These are phyloP conservation scores for Trametes cingulata DNA, from an alignment of 768 basidiomycete species.

Conservation along the genomic window DNA sequence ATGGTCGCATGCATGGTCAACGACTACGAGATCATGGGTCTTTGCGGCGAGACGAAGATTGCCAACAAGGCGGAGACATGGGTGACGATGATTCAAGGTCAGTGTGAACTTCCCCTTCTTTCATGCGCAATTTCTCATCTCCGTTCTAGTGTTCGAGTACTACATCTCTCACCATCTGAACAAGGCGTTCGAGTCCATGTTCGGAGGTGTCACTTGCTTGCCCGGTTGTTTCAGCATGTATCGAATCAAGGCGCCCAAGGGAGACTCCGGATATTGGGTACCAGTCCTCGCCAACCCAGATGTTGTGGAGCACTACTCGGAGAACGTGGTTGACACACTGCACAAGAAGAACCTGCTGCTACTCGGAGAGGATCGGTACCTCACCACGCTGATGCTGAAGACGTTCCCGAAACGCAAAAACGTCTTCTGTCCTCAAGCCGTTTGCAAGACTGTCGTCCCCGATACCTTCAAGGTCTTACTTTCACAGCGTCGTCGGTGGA, in stretches of 20 bases:
- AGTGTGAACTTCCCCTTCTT: constrained; percentile 30
- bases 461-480: constrained; percentile 93
- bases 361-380: constrained; percentile 98
- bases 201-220: constrained; percentile 98
- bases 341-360: constrained; percentile 99
- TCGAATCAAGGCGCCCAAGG: constrained; percentile 99
- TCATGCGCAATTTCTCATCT: background rate
- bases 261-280: constrained; percentile 94
- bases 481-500: constrained; percentile 98
- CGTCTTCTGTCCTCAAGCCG: constrained; percentile 97
- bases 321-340: constrained; percentile 98
- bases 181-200: constrained; percentile 99
- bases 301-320: constrained; percentile 97
- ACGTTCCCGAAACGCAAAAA: constrained; percentile 99
- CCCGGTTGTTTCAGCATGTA: constrained; percentile 99
- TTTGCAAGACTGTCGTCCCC: constrained; percentile 98
- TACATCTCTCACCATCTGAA: constrained; percentile 99
- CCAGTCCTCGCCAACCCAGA: constrained; percentile 98
- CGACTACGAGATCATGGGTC: constrained; percentile 97
- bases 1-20: constrained; percentile 97
- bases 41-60: constrained; percentile 99
- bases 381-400: constrained; percentile 96
- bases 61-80: constrained; percentile 99
- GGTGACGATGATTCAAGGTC: constrained; percentile 99
- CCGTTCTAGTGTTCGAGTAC: constrained; percentile 87